These are phyloP conservation scores for Candida albicans DNA, from an alignment of 1,139 yeast species.

Conservation along the genomic window DNA sequence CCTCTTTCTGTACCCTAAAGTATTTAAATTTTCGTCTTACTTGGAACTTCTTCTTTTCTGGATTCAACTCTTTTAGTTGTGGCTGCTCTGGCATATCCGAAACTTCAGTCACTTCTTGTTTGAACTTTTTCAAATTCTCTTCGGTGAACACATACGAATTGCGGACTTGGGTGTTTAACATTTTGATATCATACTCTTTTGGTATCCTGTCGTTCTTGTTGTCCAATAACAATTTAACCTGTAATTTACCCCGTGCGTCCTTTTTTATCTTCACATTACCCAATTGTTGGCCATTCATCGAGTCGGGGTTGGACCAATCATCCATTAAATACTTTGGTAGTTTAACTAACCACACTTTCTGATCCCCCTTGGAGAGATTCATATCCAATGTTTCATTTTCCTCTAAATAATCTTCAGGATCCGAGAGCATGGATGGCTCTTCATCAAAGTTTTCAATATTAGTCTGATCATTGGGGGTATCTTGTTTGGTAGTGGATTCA, in stretches of 20 bases:
- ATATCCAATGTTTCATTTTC: slow-evolving; percentile 64
- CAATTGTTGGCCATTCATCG: slow-evolving; percentile 68
- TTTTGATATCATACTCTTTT: slow-evolving; percentile 75
- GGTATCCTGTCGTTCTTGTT: slow-evolving; percentile 54
- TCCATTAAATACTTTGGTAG: slow-evolving; percentile 85
- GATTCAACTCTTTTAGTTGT: slow-evolving; percentile 32
- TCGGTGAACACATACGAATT: slow-evolving; percentile 92
- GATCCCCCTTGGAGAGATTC: slow-evolving; percentile 52
- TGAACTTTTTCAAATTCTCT: slow-evolving; percentile 71
- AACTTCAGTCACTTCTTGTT: slow-evolving; percentile 55
- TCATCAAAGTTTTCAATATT: slow-evolving; percentile 22
- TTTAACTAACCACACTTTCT: slow-evolving; percentile 89
- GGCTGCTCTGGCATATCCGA: slow-evolving; percentile 53
- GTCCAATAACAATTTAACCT: slow-evolving; percentile 59
- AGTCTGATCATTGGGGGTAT: slow-evolving; percentile 8
- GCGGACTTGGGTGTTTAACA: slow-evolving; percentile 75
- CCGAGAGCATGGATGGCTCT: slow-evolving; percentile 38
- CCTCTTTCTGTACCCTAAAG: slow-evolving; percentile 29
- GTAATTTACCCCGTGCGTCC: slow-evolving; percentile 42
- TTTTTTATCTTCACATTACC: slow-evolving; percentile 77
- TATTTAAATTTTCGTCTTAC: slow-evolving; percentile 25
- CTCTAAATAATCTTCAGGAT: slow-evolving; percentile 50
- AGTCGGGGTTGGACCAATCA: slow-evolving; percentile 68
- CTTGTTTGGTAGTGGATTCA: slow-evolving; percentile 9
- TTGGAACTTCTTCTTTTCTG: slow-evolving; percentile 27